A percentile compares a stretch with the other conserved stretches of the same genome.
Conservation (phyloP, 2,329 filamentous ascomycete species). For the Pezicula neosporulosa region DNA sequence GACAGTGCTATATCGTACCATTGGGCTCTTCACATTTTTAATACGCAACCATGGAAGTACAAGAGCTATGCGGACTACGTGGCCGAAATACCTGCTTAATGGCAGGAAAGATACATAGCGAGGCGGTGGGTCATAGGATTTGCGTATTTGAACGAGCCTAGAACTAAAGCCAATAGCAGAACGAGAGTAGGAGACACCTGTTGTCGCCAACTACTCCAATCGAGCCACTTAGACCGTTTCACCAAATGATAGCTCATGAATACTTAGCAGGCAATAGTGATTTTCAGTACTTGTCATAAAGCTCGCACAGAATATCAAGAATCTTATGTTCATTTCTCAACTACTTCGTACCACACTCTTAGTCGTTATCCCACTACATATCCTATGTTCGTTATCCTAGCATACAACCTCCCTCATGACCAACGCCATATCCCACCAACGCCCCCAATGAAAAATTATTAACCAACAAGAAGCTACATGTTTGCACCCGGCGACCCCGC, state of each 20-base stretch:
- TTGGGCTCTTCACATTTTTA: background rate
- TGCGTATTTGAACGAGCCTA: too few species aligned
- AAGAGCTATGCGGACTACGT: background rate
- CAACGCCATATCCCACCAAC: slow-evolving; percentile 18
- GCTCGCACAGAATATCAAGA: too few species aligned
- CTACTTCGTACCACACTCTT: background rate
- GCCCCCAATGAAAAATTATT: slow-evolving; percentile 17
- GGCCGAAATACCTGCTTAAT: background rate
- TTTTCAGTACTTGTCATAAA: too few species aligned
- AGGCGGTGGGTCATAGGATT: too few species aligned
- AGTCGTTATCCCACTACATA: slow-evolving; percentile 6
- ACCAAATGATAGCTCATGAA: too few species aligned
- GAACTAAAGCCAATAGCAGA: too few species aligned
- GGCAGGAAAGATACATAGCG: background rate
- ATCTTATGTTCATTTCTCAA: background rate
- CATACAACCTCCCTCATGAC: slow-evolving; percentile 9
- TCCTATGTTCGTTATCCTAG: slow-evolving; percentile 1
- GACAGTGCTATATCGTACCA: slow-evolving; percentile 20
- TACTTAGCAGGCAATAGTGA: too few species aligned
- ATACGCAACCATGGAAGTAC: slow-evolving; percentile 1
- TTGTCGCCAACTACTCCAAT: too few species aligned
- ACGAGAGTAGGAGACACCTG: too few species aligned
- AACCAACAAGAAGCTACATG: slow-evolving; percentile 10
- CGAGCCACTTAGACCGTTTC: too few species aligned
- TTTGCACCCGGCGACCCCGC: slow-evolving; percentile 23